Conservation (phyloP, 352 stramenopile genomes). For the Phytopythium kandeliae region DNA sequence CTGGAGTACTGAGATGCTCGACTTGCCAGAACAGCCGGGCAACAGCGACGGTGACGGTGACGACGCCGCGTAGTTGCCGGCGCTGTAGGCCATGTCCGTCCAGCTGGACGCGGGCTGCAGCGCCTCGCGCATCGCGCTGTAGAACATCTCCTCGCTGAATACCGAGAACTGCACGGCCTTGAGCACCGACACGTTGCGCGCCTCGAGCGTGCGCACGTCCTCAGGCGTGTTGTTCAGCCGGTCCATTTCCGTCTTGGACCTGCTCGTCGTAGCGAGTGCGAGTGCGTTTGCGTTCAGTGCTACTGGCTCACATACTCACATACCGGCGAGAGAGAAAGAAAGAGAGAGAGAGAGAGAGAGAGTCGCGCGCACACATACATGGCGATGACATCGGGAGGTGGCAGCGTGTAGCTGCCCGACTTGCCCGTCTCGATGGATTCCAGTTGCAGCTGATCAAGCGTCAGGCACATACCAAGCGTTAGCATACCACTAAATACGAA, state of each 20-base stretch:
- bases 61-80: conserved; percentile 38
- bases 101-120: conserved; percentile 59
- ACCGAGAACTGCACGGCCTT: conserved; percentile 83
- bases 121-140: conserved; percentile 78
- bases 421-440: conserved; percentile 26
- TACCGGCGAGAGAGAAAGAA: no score
- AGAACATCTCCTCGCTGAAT: conserved; percentile 84
- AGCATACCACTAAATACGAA: no score
- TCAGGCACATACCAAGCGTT: background rate
- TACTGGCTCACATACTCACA: no score
- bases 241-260: conserved; percentile 51
- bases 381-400: conserved; percentile 29
- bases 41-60: no score
- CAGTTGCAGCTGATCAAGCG: conserved; percentile 28
- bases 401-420: conserved; percentile 33
- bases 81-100: conserved; percentile 62
- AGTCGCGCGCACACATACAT: no score
- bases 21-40: conserved; percentile 17
- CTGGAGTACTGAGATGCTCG: conserved; percentile 64
- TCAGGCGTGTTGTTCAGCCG: conserved; percentile 52
- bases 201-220: conserved; percentile 53
- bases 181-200: conserved; percentile 64
- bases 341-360: no score
- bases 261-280: no score
- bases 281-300: no score